Evolutionary conservation across 1,284 basidiomycete genomes (phyloP), one percentile per base, ranked within the genome.

Genomic region (Sporisorium reilianum): DNA sequence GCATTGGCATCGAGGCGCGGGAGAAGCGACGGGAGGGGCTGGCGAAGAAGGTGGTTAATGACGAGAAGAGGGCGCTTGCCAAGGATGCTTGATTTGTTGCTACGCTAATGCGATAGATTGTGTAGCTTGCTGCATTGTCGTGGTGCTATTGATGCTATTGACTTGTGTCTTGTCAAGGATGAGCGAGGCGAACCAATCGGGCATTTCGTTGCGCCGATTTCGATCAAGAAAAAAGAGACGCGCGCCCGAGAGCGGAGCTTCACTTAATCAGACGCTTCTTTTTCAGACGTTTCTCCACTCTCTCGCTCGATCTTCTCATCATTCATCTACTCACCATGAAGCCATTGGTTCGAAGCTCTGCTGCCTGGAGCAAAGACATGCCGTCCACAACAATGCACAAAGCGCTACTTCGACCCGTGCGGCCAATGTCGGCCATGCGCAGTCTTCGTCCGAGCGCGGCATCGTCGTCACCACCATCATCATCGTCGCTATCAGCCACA

Each of bases 1-100:
- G 94, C 1, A 96, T 99, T 71, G 94, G 93, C 1, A 89, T 97
- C 16, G 96, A 98, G 85, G 95, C 95, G 89, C 89, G 92, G 42
- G 71, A 80, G 52, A 79, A 79, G 74, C 70, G 73, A 34, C 30
- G 68, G 2, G 73, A 72, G 23, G 73, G 73, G 1, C 41, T 76
- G 44, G 73, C 73, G 0, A 76, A 65, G 28, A 64, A 72, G 61
- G 73, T 75, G 25, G n/a, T 66, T 1, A 25, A 53, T 16, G 66
- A 64, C 26, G 53, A 64, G 25, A 75, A 70, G 52, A 64, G 49
- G 60, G 67, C 72, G 48, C 55, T 70, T n/a, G 60, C 60, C 2
- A 75, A 75, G 36, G 67, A 75, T 55, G 72, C 72, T 52, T 74
- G 34, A 30, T 18, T 20, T 45, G 28, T n/a, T n/a, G n/a, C n/a